Conservation (phyloP, 345 rosid species). For the Excoecaria agallocha region DNA sequence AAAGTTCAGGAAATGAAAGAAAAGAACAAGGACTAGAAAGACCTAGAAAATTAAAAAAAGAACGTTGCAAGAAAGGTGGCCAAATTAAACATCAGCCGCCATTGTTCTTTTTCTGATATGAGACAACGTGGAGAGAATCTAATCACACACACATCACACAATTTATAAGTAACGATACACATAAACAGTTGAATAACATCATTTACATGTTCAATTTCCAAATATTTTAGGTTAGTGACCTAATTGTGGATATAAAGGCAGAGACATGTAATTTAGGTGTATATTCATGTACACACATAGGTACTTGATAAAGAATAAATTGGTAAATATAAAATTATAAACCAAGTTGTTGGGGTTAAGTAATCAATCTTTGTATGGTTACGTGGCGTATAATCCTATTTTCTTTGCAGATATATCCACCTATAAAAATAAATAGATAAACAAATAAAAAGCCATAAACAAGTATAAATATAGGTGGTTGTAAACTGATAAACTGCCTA, state of each 20-base stretch:
- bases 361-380: conserved; percentile 44
- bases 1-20: too few relatives aligned
- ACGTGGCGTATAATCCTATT: conserved; percentile 45
- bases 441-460: neutral
- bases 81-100: too few relatives aligned
- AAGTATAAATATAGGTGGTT: conserved; percentile 45
- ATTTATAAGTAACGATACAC: neutral
- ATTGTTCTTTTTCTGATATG: neutral
- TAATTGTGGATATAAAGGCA: conserved; percentile 19
- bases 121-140: neutral
- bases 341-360: conserved; percentile 64
- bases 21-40: too few relatives aligned
- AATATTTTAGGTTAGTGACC: conserved; percentile 34
- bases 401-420: conserved; percentile 41
- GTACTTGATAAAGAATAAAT: neutral
- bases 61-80: too few relatives aligned
- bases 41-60: too few relatives aligned
- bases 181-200: neutral
- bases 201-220: neutral
- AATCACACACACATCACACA: neutral
- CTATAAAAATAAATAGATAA: neutral
- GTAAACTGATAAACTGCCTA: conserved; percentile 65
- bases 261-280: neutral
- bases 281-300: conserved; percentile 17
- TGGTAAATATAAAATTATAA: neutral